Base-by-base conservation (phyloP, 2,329 filamentous ascomycete genomes). In the Zopfia rhizophila region DNA sequence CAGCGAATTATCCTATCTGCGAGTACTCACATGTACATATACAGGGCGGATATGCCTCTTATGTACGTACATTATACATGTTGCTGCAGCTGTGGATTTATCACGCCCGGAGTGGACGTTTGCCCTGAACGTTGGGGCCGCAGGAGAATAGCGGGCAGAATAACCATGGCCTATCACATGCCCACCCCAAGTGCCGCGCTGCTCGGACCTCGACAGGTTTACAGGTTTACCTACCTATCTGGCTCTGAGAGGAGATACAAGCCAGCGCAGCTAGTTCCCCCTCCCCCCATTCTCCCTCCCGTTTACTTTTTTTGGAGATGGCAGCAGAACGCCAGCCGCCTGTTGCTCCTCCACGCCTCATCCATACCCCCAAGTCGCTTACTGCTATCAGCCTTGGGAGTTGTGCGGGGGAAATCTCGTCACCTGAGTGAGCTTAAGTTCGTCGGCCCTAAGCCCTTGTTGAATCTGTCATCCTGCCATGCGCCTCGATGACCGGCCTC, bases 401-500 rank as follows among this genome's bases (percentile, higher is more conserved):
- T 32, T 35, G 59, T 56, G 62, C 58, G 53, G 56, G 55, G 56
- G 38, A 47, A 37, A 38, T 27, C 36, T 48, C 33, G 25, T 24
- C 28, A 5, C 10, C 29, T 14, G 22, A 30, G 18, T 30, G 36
- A n/a, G n/a, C 25, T 13, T 22, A 18, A 8, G 24, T 27, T 36
- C 12, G 18, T n/a, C 6, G 7, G 8, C 14, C 12, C 29, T 27
- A 43, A 13, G n/a, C 18, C 43, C 38, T 19, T n/a, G n/a, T n/a
- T n/a, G n/a, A n/a, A n/a, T n/a, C 31, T 36, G 36, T 25, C 45
- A 40, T 45, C 50, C 57, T 69, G 65, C 65, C 58, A 70, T 70
- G 66, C 63, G 66, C 64, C 64, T 60, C 52, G 59, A 72, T 72
- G 69, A 72, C 62, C 58, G 61, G 65, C 53, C 55, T 66, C 60